Percentiles rank a stretch among this genome's conserved stretches.
Conservation (phyloP, 2,329 filamentous ascomycete genomes). For the Talaromyces sp. region DNA sequence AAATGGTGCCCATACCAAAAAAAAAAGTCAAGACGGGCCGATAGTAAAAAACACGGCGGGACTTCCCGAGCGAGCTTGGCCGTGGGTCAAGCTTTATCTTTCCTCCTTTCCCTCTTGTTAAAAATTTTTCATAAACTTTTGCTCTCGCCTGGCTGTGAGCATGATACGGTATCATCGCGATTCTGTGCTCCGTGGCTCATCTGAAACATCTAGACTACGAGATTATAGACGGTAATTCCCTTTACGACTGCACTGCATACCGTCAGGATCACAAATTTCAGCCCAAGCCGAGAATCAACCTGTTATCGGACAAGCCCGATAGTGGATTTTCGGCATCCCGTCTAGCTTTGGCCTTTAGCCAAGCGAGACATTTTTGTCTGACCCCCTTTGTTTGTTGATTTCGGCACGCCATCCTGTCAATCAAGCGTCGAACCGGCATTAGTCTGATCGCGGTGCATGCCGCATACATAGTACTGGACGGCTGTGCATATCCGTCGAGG, state of each 20-base stretch:
- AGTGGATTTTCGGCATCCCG: constrained; percentile 3
- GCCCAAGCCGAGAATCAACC: background rate
- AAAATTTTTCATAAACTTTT: background rate
- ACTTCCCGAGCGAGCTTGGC: constrained; percentile 6
- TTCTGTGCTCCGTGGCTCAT: background rate
- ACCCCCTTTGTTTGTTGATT: background rate
- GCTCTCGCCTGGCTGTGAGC: background rate
- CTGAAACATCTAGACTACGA: background rate
- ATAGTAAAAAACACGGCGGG: constrained; percentile 14
- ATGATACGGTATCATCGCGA: background rate
- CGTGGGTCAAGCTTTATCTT: constrained; percentile 2
- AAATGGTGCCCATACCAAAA: background rate
- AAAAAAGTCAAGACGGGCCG: background rate
- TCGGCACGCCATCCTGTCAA: background rate
- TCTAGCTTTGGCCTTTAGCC: background rate
- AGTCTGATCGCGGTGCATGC: background rate
- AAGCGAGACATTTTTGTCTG: background rate
- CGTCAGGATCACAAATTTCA: background rate
- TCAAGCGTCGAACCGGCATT: background rate
- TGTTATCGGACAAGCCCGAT: background rate
- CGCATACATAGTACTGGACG: background rate
- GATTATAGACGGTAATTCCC: background rate
- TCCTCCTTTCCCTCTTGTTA: background rate
- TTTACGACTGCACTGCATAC: background rate
- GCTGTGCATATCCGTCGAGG: background rate